These are phyloP conservation scores for Exophiala xenobiotica DNA, from an alignment of 2,329 filamentous ascomycete genomes.

Conservation along the genomic window DNA sequence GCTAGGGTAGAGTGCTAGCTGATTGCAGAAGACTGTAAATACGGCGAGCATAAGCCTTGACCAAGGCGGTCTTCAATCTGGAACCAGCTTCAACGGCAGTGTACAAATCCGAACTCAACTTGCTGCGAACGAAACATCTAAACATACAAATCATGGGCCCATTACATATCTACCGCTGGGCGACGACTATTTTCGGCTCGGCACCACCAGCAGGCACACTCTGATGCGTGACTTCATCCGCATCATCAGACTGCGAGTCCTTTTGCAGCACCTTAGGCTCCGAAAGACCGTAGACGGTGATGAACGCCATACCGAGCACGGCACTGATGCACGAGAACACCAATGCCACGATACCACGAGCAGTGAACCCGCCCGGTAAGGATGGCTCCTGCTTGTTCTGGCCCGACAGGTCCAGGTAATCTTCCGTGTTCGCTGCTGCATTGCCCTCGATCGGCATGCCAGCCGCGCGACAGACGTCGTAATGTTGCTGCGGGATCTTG, in stretches of 20 bases:
- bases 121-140: no score
- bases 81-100: no score
- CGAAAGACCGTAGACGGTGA: conserved; percentile 58
- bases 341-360: conserved; percentile 68
- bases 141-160: no score
- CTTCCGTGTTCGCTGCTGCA: conserved; percentile 66
- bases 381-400: conserved; percentile 55
- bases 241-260: neutral
- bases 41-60: no score
- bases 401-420: conserved; percentile 63
- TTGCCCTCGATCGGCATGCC: conserved; percentile 62
- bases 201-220: conserved; percentile 4
- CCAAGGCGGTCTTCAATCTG: no score
- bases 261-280: conserved; percentile 8
- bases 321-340: conserved; percentile 69
- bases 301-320: conserved; percentile 64
- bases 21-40: no score
- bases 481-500: conserved; percentile 61
- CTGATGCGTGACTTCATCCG: conserved; percentile 2
- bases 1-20: no score
- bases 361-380: conserved; percentile 67
- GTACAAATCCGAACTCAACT: no score
- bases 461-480: conserved; percentile 56
- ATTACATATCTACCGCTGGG: neutral
- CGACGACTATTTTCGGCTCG: neutral